phyloP scores from a whole-genome alignment of 306 rosid species.

The Quercus ilex region DNA sequence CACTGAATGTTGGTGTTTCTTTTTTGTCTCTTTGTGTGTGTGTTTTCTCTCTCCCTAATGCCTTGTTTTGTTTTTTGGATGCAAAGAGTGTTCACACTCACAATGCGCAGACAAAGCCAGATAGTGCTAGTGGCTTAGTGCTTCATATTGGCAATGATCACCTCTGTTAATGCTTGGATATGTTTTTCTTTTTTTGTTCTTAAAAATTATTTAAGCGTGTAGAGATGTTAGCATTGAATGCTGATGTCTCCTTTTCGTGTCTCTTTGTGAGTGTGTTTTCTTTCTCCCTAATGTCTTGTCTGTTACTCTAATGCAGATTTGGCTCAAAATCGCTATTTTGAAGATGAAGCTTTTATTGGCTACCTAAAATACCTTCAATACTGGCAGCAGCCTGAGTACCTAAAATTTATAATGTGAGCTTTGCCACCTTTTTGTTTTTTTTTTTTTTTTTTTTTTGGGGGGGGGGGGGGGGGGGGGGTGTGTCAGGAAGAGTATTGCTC shows the following conservation, averaged over 20 bases:
- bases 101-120: not conserved
- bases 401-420: slow-evolving; percentile 79
- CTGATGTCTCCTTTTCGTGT: not conserved
- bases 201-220: not conserved
- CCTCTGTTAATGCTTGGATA: not conserved
- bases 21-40: not conserved
- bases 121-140: not conserved
- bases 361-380: slow-evolving; percentile 93
- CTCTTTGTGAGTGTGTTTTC: not conserved
- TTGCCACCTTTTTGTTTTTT: too few species aligned
- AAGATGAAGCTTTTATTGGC: slow-evolving; percentile 95
- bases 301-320: slow-evolving; percentile 50
- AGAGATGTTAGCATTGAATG: not conserved
- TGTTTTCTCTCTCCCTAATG: not conserved
- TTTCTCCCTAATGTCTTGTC: slow-evolving; percentile 7
- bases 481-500: not conserved
- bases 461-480: not conserved
- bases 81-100: not conserved
- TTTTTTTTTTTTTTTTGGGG: fast-evolving
- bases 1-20: not conserved
- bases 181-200: not conserved
- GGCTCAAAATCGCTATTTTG: slow-evolving; percentile 94
- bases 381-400: slow-evolving; percentile 94
- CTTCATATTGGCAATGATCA: not conserved
- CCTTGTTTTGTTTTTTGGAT: not conserved